phyloP scores from a whole-genome alignment of 495 filamentous ascomycete genomes.

The Lasiosphaeris hirsuta region DNA sequence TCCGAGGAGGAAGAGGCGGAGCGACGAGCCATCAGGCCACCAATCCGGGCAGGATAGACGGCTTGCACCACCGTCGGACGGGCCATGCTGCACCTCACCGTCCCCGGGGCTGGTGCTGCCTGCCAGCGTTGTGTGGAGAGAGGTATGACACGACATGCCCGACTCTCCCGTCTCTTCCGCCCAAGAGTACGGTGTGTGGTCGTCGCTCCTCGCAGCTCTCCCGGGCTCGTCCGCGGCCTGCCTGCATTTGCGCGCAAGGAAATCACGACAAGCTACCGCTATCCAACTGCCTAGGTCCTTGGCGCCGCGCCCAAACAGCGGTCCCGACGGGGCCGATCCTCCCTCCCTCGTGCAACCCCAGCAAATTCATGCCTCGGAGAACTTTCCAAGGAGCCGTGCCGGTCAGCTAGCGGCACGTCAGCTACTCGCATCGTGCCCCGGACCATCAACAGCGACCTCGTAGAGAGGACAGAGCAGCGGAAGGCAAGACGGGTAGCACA shows the following conservation, averaged over 20 bases:
- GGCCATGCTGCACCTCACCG: background rate
- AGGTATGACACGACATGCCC: background rate
- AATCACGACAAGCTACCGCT: background rate
- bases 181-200: background rate
- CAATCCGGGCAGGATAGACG: no score
- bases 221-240: slow-evolving; percentile 10
- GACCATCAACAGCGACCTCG: no score
- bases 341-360: slow-evolving; percentile 7
- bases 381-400: background rate
- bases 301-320: slow-evolving; percentile 8
- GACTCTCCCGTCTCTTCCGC: slow-evolving; percentile 4
- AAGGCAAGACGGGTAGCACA: no score
- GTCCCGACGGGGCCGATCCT: slow-evolving; percentile 6
- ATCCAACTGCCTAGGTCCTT: background rate
- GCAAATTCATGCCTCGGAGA: background rate
- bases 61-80: no score
- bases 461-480: no score
- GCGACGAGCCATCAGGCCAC: no score
- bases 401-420: no score
- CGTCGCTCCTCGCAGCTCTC: background rate
- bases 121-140: background rate
- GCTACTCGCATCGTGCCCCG: no score
- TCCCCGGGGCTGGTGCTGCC: background rate
- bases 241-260: background rate
- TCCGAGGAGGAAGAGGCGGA: no score